A percentile compares a stretch with the other conserved stretches of the same genome.
phyloP scores from a whole-genome alignment of 495 filamentous ascomycete genomes.

The Penicillium soppii region DNA sequence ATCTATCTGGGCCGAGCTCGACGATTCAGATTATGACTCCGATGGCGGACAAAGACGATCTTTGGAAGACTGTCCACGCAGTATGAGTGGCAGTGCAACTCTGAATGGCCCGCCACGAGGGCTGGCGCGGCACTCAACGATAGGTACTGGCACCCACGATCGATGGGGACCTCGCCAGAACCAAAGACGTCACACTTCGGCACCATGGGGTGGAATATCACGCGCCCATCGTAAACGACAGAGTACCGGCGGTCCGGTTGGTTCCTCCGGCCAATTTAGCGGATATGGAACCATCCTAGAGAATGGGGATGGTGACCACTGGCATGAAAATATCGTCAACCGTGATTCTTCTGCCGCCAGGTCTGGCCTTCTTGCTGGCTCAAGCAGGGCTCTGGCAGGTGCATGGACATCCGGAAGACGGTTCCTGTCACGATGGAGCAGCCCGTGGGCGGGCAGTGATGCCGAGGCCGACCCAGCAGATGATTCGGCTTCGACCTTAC shows the following conservation, averaged over 20 bases:
- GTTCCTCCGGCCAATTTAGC: background rate
- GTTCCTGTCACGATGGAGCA: conserved; percentile 28
- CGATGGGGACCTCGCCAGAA: conserved; percentile 25
- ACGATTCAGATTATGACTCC: conserved; percentile 42
- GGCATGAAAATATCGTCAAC: background rate
- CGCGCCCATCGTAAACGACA: conserved; percentile 24
- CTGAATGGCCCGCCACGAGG: conserved; percentile 21
- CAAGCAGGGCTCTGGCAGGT: conserved; percentile 29
- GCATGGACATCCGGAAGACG: conserved; percentile 31
- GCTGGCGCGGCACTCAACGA: conserved; percentile 24
- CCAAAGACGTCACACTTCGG: conserved; percentile 27
- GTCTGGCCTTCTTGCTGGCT: conserved; percentile 27
- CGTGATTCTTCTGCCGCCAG: background rate
- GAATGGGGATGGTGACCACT: conserved; percentile 2
- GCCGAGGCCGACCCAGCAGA: conserved; percentile 2
- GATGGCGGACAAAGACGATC: conserved; percentile 14
- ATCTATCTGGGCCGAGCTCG: conserved; percentile 52
- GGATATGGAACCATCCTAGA: conserved; percentile 35
- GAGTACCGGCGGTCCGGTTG: background rate
- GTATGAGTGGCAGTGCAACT: conserved; percentile 23
- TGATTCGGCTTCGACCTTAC: conserved; percentile 17
- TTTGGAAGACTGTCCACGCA: conserved; percentile 25
- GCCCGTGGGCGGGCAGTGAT: conserved; percentile 18
- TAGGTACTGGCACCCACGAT: conserved; percentile 24
- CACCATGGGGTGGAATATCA: conserved; percentile 21